A percentile compares a stretch with the other conserved stretches of the same genome.
These are phyloP conservation scores for Phytophthora lateralis DNA, from an alignment of 352 stramenopile genomes.

Conservation along the genomic window DNA sequence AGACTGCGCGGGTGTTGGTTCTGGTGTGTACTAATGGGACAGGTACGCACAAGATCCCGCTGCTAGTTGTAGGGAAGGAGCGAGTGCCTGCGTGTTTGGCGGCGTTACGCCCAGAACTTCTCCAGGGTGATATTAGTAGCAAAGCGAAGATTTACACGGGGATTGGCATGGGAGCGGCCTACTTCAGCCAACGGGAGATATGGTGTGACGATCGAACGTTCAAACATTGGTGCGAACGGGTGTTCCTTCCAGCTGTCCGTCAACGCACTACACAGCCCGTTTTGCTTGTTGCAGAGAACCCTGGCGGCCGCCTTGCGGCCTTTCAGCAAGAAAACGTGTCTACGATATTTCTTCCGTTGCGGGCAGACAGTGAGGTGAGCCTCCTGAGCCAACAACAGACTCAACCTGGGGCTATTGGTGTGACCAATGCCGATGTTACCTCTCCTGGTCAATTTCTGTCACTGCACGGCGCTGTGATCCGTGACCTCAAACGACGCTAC, in stretches of 20 bases:
- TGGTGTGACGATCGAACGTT: conserved; percentile 63
- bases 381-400: conserved; percentile 5
- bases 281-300: conserved; percentile 54
- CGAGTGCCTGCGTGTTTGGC: conserved; percentile 30
- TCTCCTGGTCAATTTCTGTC: conserved; percentile 33
- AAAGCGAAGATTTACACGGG: conserved; percentile 2
- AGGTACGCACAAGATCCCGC: conserved; percentile 58
- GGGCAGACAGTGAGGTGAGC: conserved; percentile 8
- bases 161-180: conserved; percentile 26
- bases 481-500: conserved; percentile 59
- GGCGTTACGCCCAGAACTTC: conserved; percentile 14
- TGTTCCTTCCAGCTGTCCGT: conserved; percentile 55
- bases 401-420: neutral
- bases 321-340: conserved; percentile 49
- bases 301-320: conserved; percentile 37
- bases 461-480: conserved; percentile 42
- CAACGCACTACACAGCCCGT: conserved; percentile 49
- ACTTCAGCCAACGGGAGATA: conserved; percentile 53
- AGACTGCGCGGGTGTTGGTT: conserved; percentile 47
- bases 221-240: conserved; percentile 51
- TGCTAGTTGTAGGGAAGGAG: conserved; percentile 58
- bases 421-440: neutral
- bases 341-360: conserved; percentile 47
- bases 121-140: conserved; percentile 6
- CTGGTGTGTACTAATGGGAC: conserved; percentile 57